Evolutionary conservation across 176 grass and related monocot species (phyloP), one percentile per base, ranked within the genome.

Genomic region (Bothriochloa decipiens): DNA sequence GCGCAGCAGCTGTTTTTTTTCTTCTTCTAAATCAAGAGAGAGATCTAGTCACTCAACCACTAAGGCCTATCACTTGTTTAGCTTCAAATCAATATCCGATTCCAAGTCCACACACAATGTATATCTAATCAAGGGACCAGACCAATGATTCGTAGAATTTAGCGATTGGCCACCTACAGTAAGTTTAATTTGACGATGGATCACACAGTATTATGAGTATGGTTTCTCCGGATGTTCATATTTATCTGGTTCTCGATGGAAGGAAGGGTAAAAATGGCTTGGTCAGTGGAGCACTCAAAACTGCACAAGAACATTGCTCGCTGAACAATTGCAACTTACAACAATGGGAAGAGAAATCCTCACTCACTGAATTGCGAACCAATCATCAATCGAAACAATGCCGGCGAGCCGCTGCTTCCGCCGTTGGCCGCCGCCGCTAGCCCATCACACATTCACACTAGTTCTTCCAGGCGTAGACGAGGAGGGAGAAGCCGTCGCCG

Each of bases 391-490:
- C 20, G 68, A 74, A 87, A 90, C 80, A 90, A 87, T 75, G 80
- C 74, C 49, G n/a, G 58, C 84, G 40, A 43, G 49, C 58, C 1
- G 69, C 58, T 1, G 69, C 22, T 41, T 49, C 33, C 22, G 4
- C 4, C 43, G 43, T 15, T 11, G 40, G 4, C 6, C 65, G 13
- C 11, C 64, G 52, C 1, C 53, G 53, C 20, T 57, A 57, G 20
- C 7, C 6, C 23, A 14, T 13, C 18, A 3, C 43, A 6, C 26
- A n/a, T n/a, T n/a, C 61, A 43, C 68, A 61, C 47, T 90, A 90
- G 84, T 78, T 74, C 87, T 93, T 98, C 89, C 86, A 90, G 62
- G 91, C 88, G 86, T 98, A 93, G 60, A 98, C 89, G 29, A 98
- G 84, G 28, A 98, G 91, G 11, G 96, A 95, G 89, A 98, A 98